Base-by-base conservation (phyloP, 306 rosid genomes). In the Elaeagnus macrophylla region DNA sequence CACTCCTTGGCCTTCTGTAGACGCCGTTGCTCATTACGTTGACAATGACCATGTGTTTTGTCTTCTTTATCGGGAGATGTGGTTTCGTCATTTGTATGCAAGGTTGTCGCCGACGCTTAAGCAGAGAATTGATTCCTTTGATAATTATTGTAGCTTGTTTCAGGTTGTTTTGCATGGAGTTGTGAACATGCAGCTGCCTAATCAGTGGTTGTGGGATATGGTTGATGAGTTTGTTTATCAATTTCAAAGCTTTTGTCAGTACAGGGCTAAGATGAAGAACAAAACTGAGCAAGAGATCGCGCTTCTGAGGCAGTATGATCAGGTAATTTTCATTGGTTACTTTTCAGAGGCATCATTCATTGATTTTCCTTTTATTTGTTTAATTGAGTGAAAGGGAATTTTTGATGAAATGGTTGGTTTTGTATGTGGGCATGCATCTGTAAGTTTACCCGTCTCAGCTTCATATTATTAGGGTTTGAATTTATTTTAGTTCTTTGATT, bases 201-300 rank as follows among this genome's bases (percentile, higher is more conserved):
- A 93, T 49, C 96, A 87, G 71, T 93, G 99, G 96, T 70, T 91
- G 7, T 91, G 99, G 99, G 99, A 93, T 25, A 93, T 93, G 99
- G 99, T 93, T 0, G 95, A 93, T 17, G 99, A 87, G 71, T 93
- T 93, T 45, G 99, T 87, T 8, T 87, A 93, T 75, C 96, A 93
- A 89, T 87, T 93, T 50, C 96, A 84, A 81, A 93, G 89, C 76
- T 93, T 93, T 53, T 93, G 99, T 37, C 99, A 93, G 73, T 93
- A 80, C 38, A 71, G 95, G 25, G 95, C 99, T 2, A 93, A 93
- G 69, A 82, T 93, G 88, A 87, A 93, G 96, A 82, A 40, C 73
- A 87, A 93, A 68, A 76, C 81, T 0, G 96, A 93, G 12, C 89
- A 77, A 7, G 99, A 93, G 61, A 87, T 84, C 49, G 75, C 89